phyloP scores from a whole-genome alignment of 352 stramenopile genomes.

The Phytophthora quininea region DNA sequence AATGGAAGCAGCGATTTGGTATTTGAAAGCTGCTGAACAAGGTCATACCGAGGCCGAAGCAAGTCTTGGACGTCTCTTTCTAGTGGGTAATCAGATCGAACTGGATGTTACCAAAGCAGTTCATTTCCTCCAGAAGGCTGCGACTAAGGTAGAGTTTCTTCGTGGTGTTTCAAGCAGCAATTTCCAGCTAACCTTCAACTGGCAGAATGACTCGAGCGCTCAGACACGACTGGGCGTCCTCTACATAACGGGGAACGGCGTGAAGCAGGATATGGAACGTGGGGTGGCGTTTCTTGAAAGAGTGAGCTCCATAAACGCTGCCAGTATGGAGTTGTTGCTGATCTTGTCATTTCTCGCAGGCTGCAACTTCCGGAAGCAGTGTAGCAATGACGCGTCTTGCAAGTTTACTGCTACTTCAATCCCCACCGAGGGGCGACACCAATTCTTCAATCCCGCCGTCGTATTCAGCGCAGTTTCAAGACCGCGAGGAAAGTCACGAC shows the following conservation, averaged over 20 bases:
- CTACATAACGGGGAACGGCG: conserved; percentile 49
- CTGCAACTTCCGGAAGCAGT: conserved; percentile 41
- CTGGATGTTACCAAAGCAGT: conserved; percentile 56
- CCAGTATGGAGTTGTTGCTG: neutral
- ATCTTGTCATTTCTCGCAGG: conserved; percentile 21
- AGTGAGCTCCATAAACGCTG: conserved; percentile 18
- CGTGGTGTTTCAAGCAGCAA: neutral
- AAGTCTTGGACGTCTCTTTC: conserved; percentile 56
- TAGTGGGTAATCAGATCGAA: conserved; percentile 23
- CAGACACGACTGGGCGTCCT: conserved; percentile 55
- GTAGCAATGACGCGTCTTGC: conserved; percentile 66
- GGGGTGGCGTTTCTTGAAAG: conserved; percentile 56
- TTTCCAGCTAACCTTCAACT: neutral
- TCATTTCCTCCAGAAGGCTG: conserved; percentile 72
- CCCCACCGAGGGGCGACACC: conserved; percentile 4
- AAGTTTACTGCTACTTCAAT: conserved; percentile 43
- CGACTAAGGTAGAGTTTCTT: conserved; percentile 38
- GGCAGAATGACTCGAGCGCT: conserved; percentile 47
- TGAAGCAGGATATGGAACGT: conserved; percentile 63
- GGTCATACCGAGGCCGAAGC: conserved; percentile 53
- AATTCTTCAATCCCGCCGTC: neutral
- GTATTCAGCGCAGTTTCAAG: conserved; percentile 38
- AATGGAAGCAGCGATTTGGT: conserved; percentile 49
- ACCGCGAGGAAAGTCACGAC: conserved; percentile 64
- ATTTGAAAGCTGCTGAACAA: conserved; percentile 58